Evolutionary conservation across 2,329 filamentous ascomycete genomes (phyloP).

Genomic region (Fusarium goolgardi): DNA sequence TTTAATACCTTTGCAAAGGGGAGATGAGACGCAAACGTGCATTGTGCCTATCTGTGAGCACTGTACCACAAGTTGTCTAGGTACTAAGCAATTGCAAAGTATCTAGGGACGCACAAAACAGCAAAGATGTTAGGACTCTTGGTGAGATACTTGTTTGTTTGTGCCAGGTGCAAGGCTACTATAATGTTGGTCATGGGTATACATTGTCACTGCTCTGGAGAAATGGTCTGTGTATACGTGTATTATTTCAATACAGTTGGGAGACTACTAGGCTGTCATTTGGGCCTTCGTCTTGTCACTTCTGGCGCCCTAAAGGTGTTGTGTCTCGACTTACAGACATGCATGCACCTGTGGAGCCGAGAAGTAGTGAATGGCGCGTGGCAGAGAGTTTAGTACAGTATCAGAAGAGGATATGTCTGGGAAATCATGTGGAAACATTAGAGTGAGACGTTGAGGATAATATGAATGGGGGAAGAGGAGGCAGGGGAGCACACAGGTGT

Average conservation of each 20-base stretch:
- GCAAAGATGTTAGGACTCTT: not conserved
- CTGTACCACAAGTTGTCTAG: not conserved
- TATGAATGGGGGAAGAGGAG: not conserved
- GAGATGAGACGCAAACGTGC: not conserved
- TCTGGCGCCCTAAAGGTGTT: not conserved
- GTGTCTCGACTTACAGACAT: not conserved
- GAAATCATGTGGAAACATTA: not conserved
- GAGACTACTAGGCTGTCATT: not conserved
- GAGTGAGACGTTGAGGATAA: not conserved
- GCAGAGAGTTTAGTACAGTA: not conserved
- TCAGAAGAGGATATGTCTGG: not conserved
- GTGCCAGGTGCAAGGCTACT: not conserved
- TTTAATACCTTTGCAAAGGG: not conserved
- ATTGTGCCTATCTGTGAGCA: not conserved
- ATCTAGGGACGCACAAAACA: not conserved
- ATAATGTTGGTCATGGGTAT: not conserved
- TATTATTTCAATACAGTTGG: not conserved
- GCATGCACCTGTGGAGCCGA: not conserved
- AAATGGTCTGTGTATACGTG: not conserved
- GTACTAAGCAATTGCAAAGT: not conserved
- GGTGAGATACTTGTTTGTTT: not conserved
- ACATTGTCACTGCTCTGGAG: not conserved
- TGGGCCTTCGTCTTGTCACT: not conserved
- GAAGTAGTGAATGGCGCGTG: not conserved
- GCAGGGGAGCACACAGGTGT: not conserved